A percentile compares a stretch with the other conserved stretches of the same genome.
Evolutionary conservation across 345 rosid species (phyloP).

Genomic region (Anacardium occidentale): DNA sequence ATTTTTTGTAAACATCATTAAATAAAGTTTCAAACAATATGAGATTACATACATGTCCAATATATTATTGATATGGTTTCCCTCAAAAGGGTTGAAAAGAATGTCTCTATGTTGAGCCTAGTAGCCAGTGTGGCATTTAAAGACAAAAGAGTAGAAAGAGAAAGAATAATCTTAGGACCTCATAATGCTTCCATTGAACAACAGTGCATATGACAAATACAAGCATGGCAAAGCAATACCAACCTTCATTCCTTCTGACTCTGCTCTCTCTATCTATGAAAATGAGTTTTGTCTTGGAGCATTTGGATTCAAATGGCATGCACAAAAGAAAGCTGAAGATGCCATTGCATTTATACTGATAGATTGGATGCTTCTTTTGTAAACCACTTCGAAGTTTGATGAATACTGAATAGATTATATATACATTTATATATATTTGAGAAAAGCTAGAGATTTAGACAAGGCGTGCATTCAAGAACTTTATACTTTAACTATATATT

Average conservation of each 20-base stretch:
- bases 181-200: slow-evolving; percentile 44
- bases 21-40: too few relatives aligned
- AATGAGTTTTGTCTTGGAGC: slow-evolving; percentile 47
- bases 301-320: slow-evolving; percentile 74
- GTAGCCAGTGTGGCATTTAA: slow-evolving; percentile 22
- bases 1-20: too few relatives aligned
- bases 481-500: background rate
- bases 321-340: slow-evolving; percentile 62
- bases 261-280: slow-evolving; percentile 33
- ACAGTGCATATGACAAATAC: slow-evolving; percentile 47
- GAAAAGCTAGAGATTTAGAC: slow-evolving; percentile 8
- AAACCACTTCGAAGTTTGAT: slow-evolving; percentile 24
- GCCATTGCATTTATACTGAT: slow-evolving; percentile 35
- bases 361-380: slow-evolving; percentile 46
- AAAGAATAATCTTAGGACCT: slow-evolving; percentile 45
- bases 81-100: too few relatives aligned
- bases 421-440: too few relatives aligned
- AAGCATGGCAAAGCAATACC: slow-evolving; percentile 34
- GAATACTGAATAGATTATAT: background rate
- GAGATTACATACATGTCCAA: too few relatives aligned
- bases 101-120: slow-evolving; percentile 26
- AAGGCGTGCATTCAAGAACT: slow-evolving; percentile 25
- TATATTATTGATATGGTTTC: too few relatives aligned
- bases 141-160: slow-evolving; percentile 33
- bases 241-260: slow-evolving; percentile 9